These are phyloP conservation scores for Paramyrothecium sp. DNA, from an alignment of 2,329 filamentous ascomycete genomes.

Conservation along the genomic window DNA sequence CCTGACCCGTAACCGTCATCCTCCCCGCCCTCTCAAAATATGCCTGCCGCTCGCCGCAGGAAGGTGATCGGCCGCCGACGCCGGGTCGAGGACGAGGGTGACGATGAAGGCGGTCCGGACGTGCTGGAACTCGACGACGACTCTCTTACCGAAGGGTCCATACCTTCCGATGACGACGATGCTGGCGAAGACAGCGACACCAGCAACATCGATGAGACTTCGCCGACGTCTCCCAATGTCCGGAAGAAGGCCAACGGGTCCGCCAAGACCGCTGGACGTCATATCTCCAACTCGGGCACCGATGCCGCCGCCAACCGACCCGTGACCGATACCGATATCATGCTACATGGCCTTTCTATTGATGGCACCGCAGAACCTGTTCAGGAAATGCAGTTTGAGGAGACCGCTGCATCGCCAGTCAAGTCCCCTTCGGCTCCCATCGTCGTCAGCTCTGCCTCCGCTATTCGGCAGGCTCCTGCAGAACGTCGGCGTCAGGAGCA, in stretches of 20 bases:
- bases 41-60: slow-evolving; percentile 52
- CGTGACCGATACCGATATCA: slow-evolving; percentile 55
- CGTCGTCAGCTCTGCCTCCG: slow-evolving; percentile 53
- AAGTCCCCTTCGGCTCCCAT: slow-evolving; percentile 47
- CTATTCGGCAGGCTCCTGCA: slow-evolving; percentile 48
- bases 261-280: slow-evolving; percentile 27
- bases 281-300: slow-evolving; percentile 27
- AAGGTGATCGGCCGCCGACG: slow-evolving; percentile 67
- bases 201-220: slow-evolving; percentile 59
- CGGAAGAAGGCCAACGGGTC: slow-evolving; percentile 42
- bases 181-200: slow-evolving; percentile 61
- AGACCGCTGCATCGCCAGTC: slow-evolving; percentile 34
- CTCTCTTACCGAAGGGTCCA: slow-evolving; percentile 63
- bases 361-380: slow-evolving; percentile 37
- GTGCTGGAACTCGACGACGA: slow-evolving; percentile 62
- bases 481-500: slow-evolving; percentile 81
- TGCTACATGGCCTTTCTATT: slow-evolving; percentile 54
- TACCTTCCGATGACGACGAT: slow-evolving; percentile 61
- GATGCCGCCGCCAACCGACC: slow-evolving; percentile 30
- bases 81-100: slow-evolving; percentile 68
- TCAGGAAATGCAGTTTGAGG: slow-evolving; percentile 47
- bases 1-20: slow-evolving; percentile 11
- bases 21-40: slow-evolving; percentile 25
- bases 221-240: slow-evolving; percentile 44
- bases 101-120: slow-evolving; percentile 61